Conservation (phyloP, 192 early-diverging fungal species). For the Coemansia sp. region DNA sequence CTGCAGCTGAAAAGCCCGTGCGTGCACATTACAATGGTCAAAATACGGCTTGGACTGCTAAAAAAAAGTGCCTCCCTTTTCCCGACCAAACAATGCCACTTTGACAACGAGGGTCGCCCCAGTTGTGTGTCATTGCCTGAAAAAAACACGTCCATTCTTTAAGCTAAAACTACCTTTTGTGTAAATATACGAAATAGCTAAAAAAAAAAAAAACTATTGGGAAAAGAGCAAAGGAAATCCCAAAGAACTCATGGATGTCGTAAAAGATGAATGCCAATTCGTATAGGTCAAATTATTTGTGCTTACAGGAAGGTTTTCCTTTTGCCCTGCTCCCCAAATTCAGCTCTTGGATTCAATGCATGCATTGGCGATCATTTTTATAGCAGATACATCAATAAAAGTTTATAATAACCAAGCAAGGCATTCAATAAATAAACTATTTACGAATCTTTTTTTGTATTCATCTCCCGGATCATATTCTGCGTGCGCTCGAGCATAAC, state of each 20-base stretch:
- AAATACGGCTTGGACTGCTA: background rate
- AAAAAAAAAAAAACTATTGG: background rate
- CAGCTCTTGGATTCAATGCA: background rate
- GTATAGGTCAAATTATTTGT: background rate
- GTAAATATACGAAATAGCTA: background rate
- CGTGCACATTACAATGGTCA: background rate
- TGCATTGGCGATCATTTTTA: background rate
- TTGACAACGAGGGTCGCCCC: background rate
- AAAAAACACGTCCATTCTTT: background rate
- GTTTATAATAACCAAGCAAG: background rate
- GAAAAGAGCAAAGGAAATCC: background rate
- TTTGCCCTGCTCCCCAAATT: background rate
- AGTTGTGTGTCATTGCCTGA: background rate
- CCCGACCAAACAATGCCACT: constrained; percentile 2
- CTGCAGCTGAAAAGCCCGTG: constrained; percentile 2
- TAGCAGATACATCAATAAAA: background rate
- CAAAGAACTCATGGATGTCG: background rate
- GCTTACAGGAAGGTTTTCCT: background rate
- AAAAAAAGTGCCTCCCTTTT: background rate
- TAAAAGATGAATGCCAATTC: background rate
- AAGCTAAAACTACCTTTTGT: background rate
- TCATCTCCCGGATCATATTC: constrained; percentile 31
- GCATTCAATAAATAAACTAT: background rate
- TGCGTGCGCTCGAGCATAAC: constrained; percentile 39
- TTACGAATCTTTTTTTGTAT: constrained; percentile 17